These are phyloP conservation scores for Capillidium heterosporum DNA, from an alignment of 371 early-diverging fungal genomes.

Conservation along the genomic window DNA sequence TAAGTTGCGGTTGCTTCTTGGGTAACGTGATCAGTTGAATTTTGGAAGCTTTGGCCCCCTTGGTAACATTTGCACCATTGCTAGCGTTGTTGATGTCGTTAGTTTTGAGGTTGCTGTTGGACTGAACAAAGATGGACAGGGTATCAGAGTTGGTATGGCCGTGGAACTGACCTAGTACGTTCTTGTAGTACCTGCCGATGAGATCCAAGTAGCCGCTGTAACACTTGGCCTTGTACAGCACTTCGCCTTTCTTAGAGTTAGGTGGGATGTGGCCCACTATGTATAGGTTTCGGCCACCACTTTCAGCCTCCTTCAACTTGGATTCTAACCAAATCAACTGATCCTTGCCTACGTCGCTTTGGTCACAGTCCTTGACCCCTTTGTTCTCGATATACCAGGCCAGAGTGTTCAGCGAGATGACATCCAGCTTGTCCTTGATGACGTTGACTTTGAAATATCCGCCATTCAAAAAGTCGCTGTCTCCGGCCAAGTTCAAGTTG, in stretches of 20 bases:
- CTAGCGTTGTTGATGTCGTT: constrained; percentile 8
- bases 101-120: background rate
- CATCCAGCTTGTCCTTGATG: constrained; percentile 5
- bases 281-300: constrained; percentile 10
- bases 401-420: constrained; percentile 10
- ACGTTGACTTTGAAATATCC: constrained; percentile 9
- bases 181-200: constrained; percentile 18
- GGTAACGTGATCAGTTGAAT: constrained; percentile 7
- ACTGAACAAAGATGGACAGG: constrained; percentile 4
- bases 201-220: constrained; percentile 18
- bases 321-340: constrained; percentile 13
- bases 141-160: constrained; percentile 15
- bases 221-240: constrained; percentile 14
- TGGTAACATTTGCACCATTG: background rate
- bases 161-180: constrained; percentile 25
- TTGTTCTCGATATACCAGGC: constrained; percentile 11
- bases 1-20: background rate
- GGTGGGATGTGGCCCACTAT: constrained; percentile 32
- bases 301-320: background rate
- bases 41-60: background rate
- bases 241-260: constrained; percentile 11
- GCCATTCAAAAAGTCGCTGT: background rate
- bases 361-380: constrained; percentile 10
- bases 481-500: background rate
- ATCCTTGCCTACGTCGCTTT: constrained; percentile 5